Base-by-base conservation (phyloP, 1,284 basidiomycete species). In the Austropuccinia psidii region DNA sequence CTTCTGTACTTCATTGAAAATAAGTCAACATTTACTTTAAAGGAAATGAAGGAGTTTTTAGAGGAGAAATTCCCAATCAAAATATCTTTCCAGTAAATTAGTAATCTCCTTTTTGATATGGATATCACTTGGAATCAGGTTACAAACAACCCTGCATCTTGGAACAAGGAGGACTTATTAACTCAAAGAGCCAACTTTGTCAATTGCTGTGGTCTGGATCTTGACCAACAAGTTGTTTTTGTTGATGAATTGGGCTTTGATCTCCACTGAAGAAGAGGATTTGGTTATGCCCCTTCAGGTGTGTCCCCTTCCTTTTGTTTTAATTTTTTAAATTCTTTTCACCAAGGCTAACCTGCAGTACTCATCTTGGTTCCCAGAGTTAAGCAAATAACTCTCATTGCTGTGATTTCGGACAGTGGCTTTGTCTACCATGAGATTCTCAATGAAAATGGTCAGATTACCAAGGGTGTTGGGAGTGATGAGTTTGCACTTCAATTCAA, bases 271-370 rank as follows among this genome's bases (percentile, higher is more conserved):
- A 31, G 43, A 33, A n/a, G 39, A 0, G 1, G 27, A 7, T 49
- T 33, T 64, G 43, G 61, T 37, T 64, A 64, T 33, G 5, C 61
- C 15, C 43, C 61, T 11, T 49, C 41, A 29, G 61, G 61, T 29
- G 4, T 3, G 6, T 60, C 29, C 17, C 41, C 19, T 37, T 37
- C 7, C n/a, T 37, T 6, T 17, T 60, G 15, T 60, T 35, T 60
- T 60, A 13, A 13, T 60, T 60, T 60, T 24, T 60, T 60, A 37
- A 31, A 13, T 31, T 7, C 31, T 5, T 3, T 33, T 4, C 11
- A 41, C 45, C 8, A 5, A 41, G 37, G 58, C 29, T 21, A 61
- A 19, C 17, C 37, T 19, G 58, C 58, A 41, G 58, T 61, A 21
- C 15, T 52, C 11, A 31, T 9, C 37, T 21, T 61, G 3, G 58